phyloP scores from a whole-genome alignment of 169 alveolate genomes.

The Eimeria praecox region DNA sequence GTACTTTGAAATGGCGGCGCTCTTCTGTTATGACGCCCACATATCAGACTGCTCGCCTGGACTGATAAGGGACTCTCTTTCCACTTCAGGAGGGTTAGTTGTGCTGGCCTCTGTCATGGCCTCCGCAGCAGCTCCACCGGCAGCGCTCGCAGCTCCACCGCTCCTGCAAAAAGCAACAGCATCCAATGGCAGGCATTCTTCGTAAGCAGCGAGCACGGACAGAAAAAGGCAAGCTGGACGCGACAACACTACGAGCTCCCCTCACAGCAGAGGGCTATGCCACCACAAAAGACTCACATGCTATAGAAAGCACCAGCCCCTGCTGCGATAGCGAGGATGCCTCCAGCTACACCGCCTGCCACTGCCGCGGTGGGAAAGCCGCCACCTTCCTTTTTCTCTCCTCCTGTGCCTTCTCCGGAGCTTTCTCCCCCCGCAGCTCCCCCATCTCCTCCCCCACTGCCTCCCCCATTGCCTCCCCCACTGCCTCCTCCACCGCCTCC shows the following conservation, averaged over 20 bases:
- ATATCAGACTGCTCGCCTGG: slow-evolving; percentile 76
- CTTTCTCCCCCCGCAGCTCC: slow-evolving; percentile 14
- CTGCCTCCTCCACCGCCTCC: slow-evolving; percentile 6
- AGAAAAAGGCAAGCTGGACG: background rate
- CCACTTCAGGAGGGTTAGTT: slow-evolving; percentile 42
- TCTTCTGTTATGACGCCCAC: slow-evolving; percentile 71
- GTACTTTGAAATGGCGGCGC: background rate
- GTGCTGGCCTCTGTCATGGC: slow-evolving; percentile 42
- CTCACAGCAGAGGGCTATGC: background rate
- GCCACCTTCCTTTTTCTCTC: slow-evolving; percentile 44
- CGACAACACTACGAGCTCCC: background rate
- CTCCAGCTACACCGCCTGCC: slow-evolving; percentile 81
- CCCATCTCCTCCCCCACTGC: slow-evolving; percentile 4
- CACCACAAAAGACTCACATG: background rate
- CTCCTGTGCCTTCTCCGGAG: background rate
- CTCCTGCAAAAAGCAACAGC: slow-evolving; percentile 6
- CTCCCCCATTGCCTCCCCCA: slow-evolving; percentile 16
- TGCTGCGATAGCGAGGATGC: slow-evolving; percentile 70
- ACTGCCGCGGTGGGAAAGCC: slow-evolving; percentile 65
- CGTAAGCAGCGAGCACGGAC: background rate
- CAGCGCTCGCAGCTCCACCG: slow-evolving; percentile 18
- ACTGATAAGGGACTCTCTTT: slow-evolving; percentile 66
- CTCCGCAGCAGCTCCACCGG: slow-evolving; percentile 45
- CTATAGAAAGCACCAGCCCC: slow-evolving; percentile 72
- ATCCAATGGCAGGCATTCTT: background rate